These are phyloP conservation scores for Synchytrium microbalum DNA, from an alignment of 371 early-diverging fungal species.

Conservation along the genomic window DNA sequence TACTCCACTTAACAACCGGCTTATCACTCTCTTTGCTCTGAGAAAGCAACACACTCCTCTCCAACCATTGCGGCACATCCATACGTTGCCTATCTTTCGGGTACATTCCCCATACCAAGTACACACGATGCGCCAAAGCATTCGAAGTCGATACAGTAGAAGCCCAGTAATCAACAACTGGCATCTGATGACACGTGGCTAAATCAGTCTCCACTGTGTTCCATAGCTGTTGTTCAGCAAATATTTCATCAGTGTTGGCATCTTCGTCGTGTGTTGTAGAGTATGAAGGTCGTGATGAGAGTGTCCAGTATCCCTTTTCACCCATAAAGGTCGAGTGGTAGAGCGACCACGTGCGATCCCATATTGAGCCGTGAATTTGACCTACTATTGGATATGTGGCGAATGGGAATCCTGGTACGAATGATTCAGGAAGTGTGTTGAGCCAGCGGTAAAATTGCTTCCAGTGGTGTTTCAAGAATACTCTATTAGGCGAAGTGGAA, in stretches of 20 bases:
- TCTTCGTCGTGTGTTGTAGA: background rate
- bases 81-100: background rate
- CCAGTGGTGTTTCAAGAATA: background rate
- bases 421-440: background rate
- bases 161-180: background rate
- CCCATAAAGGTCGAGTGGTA: constrained; percentile 1
- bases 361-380: background rate
- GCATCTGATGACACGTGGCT: background rate
- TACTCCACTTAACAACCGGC: too few relatives aligned
- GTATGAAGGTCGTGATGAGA: background rate
- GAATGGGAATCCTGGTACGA: background rate
- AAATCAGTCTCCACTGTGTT: background rate
- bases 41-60: too few relatives aligned
- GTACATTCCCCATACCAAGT: background rate
- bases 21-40: too few relatives aligned
- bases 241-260: background rate
- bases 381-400: background rate
- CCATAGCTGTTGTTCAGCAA: background rate
- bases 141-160: background rate
- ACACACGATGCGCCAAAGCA: background rate
- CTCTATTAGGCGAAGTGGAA: background rate
- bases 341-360: background rate
- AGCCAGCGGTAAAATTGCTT: background rate
- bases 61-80: too few relatives aligned
- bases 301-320: background rate